A percentile compares a stretch with the other conserved stretches of the same genome.
Evolutionary conservation across 805 yeast species (phyloP).

Genomic region (Metschnikowia lunata): DNA sequence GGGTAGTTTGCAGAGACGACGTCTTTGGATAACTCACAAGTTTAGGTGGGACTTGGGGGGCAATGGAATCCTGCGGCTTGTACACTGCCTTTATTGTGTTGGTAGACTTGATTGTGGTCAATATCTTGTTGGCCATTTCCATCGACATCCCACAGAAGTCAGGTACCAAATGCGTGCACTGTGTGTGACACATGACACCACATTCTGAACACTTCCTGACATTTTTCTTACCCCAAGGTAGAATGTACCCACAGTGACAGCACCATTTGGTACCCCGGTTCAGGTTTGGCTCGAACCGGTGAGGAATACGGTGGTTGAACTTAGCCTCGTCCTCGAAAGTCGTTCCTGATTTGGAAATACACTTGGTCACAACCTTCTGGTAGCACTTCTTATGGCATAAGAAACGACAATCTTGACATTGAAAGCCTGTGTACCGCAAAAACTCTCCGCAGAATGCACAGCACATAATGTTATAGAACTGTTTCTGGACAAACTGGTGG

Average conservation of each 20-base stretch:
- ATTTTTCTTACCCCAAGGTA: conserved; percentile 92
- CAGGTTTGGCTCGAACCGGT: conserved; percentile 86
- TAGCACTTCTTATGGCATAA: conserved; percentile 79
- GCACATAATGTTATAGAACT: conserved; percentile 92
- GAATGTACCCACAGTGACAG: conserved; percentile 95
- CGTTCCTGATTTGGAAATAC: conserved; percentile 71
- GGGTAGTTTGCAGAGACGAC: conserved; percentile 5
- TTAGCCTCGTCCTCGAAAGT: conserved; percentile 73
- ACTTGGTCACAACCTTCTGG: conserved; percentile 74
- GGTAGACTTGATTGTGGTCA: conserved; percentile 78
- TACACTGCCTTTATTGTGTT: conserved; percentile 14
- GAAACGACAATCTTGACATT: conserved; percentile 80
- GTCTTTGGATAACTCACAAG: background rate
- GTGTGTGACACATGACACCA: conserved; percentile 91
- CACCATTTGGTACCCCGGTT: conserved; percentile 99
- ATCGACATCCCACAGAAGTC: conserved; percentile 98
- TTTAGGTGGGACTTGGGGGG: conserved; percentile 6
- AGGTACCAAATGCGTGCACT: conserved; percentile 92
- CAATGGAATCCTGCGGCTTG: conserved; percentile 1
- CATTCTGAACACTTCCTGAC: conserved; percentile 91
- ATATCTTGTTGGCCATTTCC: conserved; percentile 90
- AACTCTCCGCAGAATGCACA: conserved; percentile 98
- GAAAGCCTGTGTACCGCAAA: conserved; percentile 78
- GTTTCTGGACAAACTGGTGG: conserved; percentile 93
- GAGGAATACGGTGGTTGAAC: conserved; percentile 95